Evolutionary conservation across 78 protist species (phyloP), one percentile per base, ranked within the genome.

Genomic region (Dictyostelium firmibasis): DNA sequence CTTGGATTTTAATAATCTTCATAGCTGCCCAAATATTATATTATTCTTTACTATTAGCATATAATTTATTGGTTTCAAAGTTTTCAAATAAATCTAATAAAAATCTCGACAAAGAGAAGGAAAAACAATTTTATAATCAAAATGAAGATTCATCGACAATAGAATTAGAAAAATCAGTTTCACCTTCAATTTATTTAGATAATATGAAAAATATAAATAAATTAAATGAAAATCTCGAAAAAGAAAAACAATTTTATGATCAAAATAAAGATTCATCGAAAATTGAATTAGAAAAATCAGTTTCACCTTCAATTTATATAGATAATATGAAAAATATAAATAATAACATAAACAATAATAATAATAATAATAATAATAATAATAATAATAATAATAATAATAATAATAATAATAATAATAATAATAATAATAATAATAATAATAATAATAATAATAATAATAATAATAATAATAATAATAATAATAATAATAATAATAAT

Each of bases 1-100:
- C 75, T 14, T 89, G 86, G 94, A n/a, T 29, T 4, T 29, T 89
- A 2, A 25, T 89, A 0, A 20, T 89, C 8, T 89, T 89, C 60
- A 18, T 67, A 10, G 8, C 31, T 13, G 57, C 50, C 5, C 83
- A 89, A 57, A 13, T 81, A 5, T 36, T 79, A 25, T 67, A 62
- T 41, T 23, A 10, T 8, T 25, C 36, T 13, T 35, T 74, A 74
- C 33, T 18, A 1, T 57, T 57, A 10, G 27, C 18, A 3, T 27
- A 25, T 25, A 8, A 41, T 8, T 1, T 20, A 35, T 20, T 35
- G 2, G 33, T 16, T 4, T 72, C 35, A 29, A 31, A 9, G 13
- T 72, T 31, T 4, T 0, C 31, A 18, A 72, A 29, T 33, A 72
- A 72, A 33, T 31, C 4, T 4, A 72, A 72, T 33, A 10, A 33